Base-by-base conservation (phyloP, 192 early-diverging fungal genomes). In the Rhizophagus sp. region DNA sequence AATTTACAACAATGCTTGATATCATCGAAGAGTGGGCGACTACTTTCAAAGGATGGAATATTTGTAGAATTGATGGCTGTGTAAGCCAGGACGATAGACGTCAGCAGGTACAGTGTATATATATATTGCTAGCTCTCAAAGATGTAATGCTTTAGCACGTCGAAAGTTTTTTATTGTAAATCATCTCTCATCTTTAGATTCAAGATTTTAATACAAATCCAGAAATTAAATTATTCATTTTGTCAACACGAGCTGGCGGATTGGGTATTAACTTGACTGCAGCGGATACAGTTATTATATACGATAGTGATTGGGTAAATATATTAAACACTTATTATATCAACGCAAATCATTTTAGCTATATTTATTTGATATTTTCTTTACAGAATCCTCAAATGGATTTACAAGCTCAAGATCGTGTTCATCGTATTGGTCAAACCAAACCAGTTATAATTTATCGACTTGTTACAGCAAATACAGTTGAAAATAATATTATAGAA, bases 241-340 rank as follows among this genome's bases (percentile, higher is more conserved):
- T 99, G 22, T 97, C 96, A 8, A 99, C 98, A 11, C 92, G 98
- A 75, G 95, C 97, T 15, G 98, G 98, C 74, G 98, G 98, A 15
- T 85, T 99, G 33, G 98, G 98, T 67, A 99, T 99, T 83, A 99
- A 99, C 77, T 83, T 99, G 79, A 97, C 98, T 3, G 93, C 95
- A 0, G 98, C 98, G 13, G 97, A 99, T 81, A 98, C 94, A 47
- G 98, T 99, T 11, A 88, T 99, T 63, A 93, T 99, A 69, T 98
- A 95, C 83, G 98, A 98, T 80, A 97, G 92, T 67, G 97, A 95
- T 83, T 98, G 97, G 96, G 90, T 92, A 87, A 74, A 15, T 36
- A 49, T 62, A 71, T 76, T 13, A 65, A 63, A 27, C 19, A n/a
- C 11, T 63, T 6, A n/a, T 34, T 4, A 47, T 57, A 15, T 27